A percentile compares a stretch with the other conserved stretches of the same genome.
phyloP scores from a whole-genome alignment of 805 yeast genomes.

The Candida nitratophila region DNA sequence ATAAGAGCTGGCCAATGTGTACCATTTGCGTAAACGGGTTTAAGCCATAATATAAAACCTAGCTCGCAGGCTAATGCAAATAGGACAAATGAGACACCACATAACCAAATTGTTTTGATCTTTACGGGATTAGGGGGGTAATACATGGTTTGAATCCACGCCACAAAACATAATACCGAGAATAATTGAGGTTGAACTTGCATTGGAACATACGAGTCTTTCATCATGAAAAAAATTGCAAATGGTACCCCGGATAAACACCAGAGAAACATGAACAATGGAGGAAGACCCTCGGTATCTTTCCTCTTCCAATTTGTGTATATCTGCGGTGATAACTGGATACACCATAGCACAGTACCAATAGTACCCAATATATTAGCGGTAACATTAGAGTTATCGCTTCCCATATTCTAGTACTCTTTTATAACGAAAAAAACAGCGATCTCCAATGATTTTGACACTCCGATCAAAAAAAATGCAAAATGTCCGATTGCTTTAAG shows the following conservation, averaged over 20 bases:
- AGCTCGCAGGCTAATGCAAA: slow-evolving; percentile 54
- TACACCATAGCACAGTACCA: slow-evolving; percentile 92
- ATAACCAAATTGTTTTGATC: slow-evolving; percentile 26
- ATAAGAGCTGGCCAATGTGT: slow-evolving; percentile 70
- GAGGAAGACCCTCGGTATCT: slow-evolving; percentile 87
- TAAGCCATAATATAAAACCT: slow-evolving; percentile 66
- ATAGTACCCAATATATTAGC: slow-evolving; percentile 77
- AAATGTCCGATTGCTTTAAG: too few species aligned
- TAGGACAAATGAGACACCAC: slow-evolving; percentile 31
- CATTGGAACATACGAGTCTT: slow-evolving; percentile 66
- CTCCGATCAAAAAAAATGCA: too few species aligned
- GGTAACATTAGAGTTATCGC: too few species aligned
- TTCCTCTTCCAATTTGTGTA: slow-evolving; percentile 61
- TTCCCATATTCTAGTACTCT: too few species aligned
- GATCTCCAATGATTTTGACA: too few species aligned
- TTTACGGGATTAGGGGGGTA: slow-evolving; percentile 60
- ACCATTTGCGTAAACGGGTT: slow-evolving; percentile 39
- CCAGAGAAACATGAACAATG: slow-evolving; percentile 88
- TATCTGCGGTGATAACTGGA: slow-evolving; percentile 78
- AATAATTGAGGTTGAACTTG: slow-evolving; percentile 86
- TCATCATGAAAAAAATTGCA: slow-evolving; percentile 72
- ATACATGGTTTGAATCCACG: slow-evolving; percentile 59
- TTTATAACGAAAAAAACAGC: too few species aligned
- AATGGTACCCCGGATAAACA: slow-evolving; percentile 71
- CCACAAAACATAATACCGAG: slow-evolving; percentile 55